These are phyloP conservation scores for Fusarium sp. DNA, from an alignment of 2,329 filamentous ascomycete species.

Conservation along the genomic window DNA sequence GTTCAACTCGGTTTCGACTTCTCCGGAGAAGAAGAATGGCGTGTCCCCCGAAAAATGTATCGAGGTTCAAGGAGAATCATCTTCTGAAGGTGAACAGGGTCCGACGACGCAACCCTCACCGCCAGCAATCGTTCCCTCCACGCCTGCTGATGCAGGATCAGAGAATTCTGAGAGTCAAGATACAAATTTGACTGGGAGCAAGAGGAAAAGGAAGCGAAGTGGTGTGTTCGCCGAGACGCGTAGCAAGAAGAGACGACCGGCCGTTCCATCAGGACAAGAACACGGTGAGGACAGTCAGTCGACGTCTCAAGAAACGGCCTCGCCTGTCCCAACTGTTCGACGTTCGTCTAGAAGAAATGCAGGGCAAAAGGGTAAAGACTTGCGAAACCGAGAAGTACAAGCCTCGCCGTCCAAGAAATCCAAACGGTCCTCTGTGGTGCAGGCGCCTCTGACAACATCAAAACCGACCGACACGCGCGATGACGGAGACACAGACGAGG, in stretches of 20 bases:
- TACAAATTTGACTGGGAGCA: conserved; percentile 35
- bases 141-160: conserved; percentile 31
- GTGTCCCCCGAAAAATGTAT: conserved; percentile 36
- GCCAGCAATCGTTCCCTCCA: conserved; percentile 45
- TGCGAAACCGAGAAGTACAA: conserved; percentile 25
- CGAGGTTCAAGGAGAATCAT: conserved; percentile 39
- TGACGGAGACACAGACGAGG: conserved; percentile 57
- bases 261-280: conserved; percentile 27
- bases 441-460: conserved; percentile 10
- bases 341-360: conserved; percentile 46
- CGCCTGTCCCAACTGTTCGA: conserved; percentile 39
- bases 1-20: conserved; percentile 30
- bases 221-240: conserved; percentile 39
- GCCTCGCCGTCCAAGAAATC: conserved; percentile 25
- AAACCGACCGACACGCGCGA: conserved; percentile 36
- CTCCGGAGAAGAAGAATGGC: conserved; percentile 28
- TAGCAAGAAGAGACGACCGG: conserved; percentile 51
- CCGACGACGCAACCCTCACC: conserved; percentile 19
- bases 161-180: conserved; percentile 29
- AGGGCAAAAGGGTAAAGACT: conserved; percentile 35
- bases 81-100: conserved; percentile 36
- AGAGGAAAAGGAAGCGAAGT: conserved; percentile 52
- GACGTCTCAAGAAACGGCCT: conserved; percentile 34
- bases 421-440: conserved; percentile 10
- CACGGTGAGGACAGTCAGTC: conserved; percentile 40